Evolutionary conservation across 2,329 filamentous ascomycete species (phyloP).

Genomic region (Ceratocystis destructans): DNA sequence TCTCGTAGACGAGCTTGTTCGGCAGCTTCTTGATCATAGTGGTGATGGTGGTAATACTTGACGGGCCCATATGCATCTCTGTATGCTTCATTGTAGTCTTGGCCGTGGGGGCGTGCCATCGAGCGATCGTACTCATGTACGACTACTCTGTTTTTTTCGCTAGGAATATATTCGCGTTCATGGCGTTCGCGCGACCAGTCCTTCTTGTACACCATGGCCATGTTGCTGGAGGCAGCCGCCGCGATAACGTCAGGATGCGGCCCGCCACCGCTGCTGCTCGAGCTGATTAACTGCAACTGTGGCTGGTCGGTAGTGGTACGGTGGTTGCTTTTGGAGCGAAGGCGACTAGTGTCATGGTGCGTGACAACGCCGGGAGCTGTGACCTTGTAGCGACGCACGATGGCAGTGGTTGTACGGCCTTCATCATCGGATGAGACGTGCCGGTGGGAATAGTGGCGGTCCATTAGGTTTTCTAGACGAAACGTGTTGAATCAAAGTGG

Average conservation of each 20-base stretch:
- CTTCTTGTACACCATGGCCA: constrained; percentile 25
- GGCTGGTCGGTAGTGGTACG: constrained; percentile 20
- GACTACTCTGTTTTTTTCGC: constrained; percentile 7
- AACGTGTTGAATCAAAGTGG: no score
- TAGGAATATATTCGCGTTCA: constrained; percentile 43
- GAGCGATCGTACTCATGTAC: constrained; percentile 15
- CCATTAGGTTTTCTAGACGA: background rate
- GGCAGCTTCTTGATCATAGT: constrained; percentile 21
- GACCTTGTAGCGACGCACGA: constrained; percentile 42
- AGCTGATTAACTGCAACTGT: constrained; percentile 40
- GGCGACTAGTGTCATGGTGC: constrained; percentile 35
- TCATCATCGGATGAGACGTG: constrained; percentile 33
- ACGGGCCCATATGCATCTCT: constrained; percentile 22
- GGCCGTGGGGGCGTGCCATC: constrained; percentile 27
- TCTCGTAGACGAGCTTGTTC: constrained; percentile 24
- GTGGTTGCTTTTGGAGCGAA: constrained; percentile 30
- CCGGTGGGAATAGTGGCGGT: constrained; percentile 20
- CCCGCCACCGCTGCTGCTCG: constrained; percentile 26
- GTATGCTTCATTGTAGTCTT: constrained; percentile 38
- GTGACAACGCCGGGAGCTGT: constrained; percentile 29
- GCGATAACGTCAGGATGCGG: constrained; percentile 21
- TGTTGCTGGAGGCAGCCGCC: constrained; percentile 23
- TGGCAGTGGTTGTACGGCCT: constrained; percentile 33
- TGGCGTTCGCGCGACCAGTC: constrained; percentile 25
- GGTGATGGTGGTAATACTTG: constrained; percentile 27